Evolutionary conservation across 805 yeast species (phyloP), one percentile per base, ranked within the genome.

Genomic region (Wickerhamiella siamensis): DNA sequence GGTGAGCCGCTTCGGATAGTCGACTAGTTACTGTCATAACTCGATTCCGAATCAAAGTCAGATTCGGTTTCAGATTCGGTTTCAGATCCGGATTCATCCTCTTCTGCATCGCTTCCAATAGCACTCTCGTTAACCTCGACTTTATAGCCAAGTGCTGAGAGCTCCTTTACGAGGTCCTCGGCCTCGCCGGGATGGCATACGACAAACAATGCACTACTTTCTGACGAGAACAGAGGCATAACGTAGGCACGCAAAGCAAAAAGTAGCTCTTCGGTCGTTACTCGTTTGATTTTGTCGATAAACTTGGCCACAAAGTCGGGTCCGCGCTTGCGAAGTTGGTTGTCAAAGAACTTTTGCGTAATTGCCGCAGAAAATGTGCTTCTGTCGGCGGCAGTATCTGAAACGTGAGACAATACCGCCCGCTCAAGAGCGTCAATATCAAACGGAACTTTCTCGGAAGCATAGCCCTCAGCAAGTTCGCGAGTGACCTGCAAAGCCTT

Each of bases 381-480:
- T 49, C 82, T 87, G 4, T 65, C 60, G 19, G 75, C 70, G 0
- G 95, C 93, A 38, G 82, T 64, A 8, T 71, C 65, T 50, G 79
- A 79, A 20, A 86, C 87, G 39, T 83, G 71, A 10, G 82, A 70
- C 42, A 93, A 75, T 21, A 83, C 64, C 1, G 95, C 79, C 45
- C 86, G 87, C 47, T 76, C 75, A 20, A 86, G 62, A 48, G 72
- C 65, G 36, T 71, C 65, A 8, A 63, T 60, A 41, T 83, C 91
- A 51, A 88, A 69, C 22, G 60, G 55, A 1, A 59, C 50, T 3
- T 50, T 58, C 2, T 86, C 94, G 38, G 55, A 51, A 1, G 77
- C 79, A 51, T 69, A 73, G 31, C 72, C 77, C 2, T 64, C 61
- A 6, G 86, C 79, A 40, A 84, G 77, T 31, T 70, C 61, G 48